A percentile compares a stretch with the other conserved stretches of the same genome.
Evolutionary conservation across 73 alveolate genomes (phyloP).

Genomic region (Blepharisma stoltei): DNA sequence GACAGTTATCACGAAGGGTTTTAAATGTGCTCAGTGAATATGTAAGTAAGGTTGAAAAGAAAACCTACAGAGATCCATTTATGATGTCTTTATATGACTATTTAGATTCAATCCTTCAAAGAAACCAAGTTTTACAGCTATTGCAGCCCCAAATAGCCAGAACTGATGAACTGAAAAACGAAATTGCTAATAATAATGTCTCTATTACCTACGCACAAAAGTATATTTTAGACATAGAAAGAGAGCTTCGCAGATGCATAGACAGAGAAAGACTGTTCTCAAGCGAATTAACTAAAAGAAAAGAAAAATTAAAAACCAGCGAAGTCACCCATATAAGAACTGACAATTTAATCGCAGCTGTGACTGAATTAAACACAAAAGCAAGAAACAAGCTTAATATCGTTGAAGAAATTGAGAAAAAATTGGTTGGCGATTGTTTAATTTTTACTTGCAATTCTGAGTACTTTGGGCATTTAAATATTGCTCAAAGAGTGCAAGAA

Average conservation of each 20-base stretch:
- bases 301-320: neutral
- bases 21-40: neutral
- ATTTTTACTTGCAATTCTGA: slow-evolving; percentile 2
- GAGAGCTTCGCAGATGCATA: neutral
- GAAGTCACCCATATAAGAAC: slow-evolving; percentile 23
- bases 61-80: neutral
- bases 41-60: neutral
- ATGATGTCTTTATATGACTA: neutral
- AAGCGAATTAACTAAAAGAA: neutral
- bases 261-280: slow-evolving; percentile 11
- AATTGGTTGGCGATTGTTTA: slow-evolving; percentile 4
- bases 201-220: slow-evolving; percentile 21
- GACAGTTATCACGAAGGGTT: neutral
- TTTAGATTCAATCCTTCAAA: neutral
- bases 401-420: slow-evolving; percentile 2
- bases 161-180: slow-evolving; percentile 24
- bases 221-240: slow-evolving; percentile 20
- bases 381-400: neutral
- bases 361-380: neutral
- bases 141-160: neutral
- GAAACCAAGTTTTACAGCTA: neutral
- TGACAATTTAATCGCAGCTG: slow-evolving; percentile 14
- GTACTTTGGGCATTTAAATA: neutral
- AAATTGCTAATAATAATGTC: slow-evolving; percentile 14
- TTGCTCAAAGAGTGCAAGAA: slow-evolving; percentile 21